A percentile compares a stretch with the other conserved stretches of the same genome.
These are phyloP conservation scores for Kwoniella shivajii DNA, from an alignment of 1,284 basidiomycete species.

Conservation along the genomic window DNA sequence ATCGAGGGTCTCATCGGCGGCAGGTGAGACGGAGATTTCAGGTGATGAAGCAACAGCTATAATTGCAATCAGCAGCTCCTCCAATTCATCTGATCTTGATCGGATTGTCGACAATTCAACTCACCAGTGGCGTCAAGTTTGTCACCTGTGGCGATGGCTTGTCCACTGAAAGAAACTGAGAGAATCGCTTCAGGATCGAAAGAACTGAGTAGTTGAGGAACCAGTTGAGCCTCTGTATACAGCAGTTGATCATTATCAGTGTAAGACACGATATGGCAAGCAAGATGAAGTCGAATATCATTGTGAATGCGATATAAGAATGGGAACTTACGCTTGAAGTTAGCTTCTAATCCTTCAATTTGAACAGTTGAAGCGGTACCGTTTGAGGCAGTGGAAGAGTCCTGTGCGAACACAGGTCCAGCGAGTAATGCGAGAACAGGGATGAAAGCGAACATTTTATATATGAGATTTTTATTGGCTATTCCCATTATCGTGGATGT, in stretches of 20 bases:
- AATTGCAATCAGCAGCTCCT: background rate
- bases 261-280: too few species aligned
- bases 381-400: conserved; percentile 8
- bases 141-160: conserved; percentile 63
- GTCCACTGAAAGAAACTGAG: conserved; percentile 58
- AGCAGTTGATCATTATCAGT: background rate
- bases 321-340: conserved; percentile 44
- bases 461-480: background rate
- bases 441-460: conserved; percentile 24
- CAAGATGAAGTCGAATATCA: conserved; percentile 1
- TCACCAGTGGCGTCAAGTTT: conserved; percentile 59
- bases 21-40: conserved; percentile 27
- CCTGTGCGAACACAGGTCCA: conserved; percentile 23
- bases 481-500: background rate
- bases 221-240: conserved; percentile 58
- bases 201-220: conserved; percentile 61
- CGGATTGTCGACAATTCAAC: conserved; percentile 7
- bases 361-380: conserved; percentile 27
- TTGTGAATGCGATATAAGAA: background rate
- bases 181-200: conserved; percentile 65
- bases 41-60: conserved; percentile 34
- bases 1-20: conserved; percentile 26
- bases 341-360: conserved; percentile 41
- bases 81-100: background rate
- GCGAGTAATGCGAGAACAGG: conserved; percentile 24